These are phyloP conservation scores for Lasiodiplodia hormozganensis DNA, from an alignment of 2,329 filamentous ascomycete species.

Conservation along the genomic window DNA sequence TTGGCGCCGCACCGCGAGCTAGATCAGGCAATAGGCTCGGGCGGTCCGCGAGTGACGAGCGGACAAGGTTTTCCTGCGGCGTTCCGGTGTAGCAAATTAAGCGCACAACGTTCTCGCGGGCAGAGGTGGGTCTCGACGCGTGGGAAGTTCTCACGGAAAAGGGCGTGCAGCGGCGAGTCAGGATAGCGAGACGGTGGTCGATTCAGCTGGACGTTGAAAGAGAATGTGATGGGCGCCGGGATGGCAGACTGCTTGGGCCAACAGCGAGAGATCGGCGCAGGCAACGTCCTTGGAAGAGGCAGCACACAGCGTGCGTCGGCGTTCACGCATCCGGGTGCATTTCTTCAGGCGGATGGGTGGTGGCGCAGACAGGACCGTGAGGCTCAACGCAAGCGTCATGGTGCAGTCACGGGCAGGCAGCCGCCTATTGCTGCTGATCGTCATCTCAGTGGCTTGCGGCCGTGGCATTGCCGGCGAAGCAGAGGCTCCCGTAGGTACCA, in stretches of 20 bases:
- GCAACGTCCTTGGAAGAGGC: neutral
- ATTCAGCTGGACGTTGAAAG: neutral
- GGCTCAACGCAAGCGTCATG: conserved; percentile 5
- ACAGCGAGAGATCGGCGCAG: neutral
- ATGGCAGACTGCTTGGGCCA: neutral
- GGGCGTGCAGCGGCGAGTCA: neutral
- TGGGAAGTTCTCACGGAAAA: neutral
- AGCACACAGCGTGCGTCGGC: neutral
- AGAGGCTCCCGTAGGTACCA: neutral
- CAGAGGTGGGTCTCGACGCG: neutral
- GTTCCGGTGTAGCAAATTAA: neutral
- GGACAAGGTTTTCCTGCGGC: conserved; percentile 16
- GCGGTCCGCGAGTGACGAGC: neutral
- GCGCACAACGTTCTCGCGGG: neutral
- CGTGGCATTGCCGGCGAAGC: neutral
- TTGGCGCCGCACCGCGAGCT: neutral
- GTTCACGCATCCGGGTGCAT: neutral
- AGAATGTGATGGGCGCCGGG: neutral
- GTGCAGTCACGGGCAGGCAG: neutral
- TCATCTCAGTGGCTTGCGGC: conserved; percentile 13
- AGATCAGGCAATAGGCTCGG: neutral
- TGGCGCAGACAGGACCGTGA: neutral
- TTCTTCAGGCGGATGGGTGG: neutral
- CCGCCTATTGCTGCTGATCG: conserved; percentile 11
- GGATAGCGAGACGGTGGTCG: neutral